Percentiles rank a stretch among this genome's conserved stretches.
These are phyloP conservation scores for Delitschia confertaspora DNA, from an alignment of 495 filamentous ascomycete species.

Conservation along the genomic window DNA sequence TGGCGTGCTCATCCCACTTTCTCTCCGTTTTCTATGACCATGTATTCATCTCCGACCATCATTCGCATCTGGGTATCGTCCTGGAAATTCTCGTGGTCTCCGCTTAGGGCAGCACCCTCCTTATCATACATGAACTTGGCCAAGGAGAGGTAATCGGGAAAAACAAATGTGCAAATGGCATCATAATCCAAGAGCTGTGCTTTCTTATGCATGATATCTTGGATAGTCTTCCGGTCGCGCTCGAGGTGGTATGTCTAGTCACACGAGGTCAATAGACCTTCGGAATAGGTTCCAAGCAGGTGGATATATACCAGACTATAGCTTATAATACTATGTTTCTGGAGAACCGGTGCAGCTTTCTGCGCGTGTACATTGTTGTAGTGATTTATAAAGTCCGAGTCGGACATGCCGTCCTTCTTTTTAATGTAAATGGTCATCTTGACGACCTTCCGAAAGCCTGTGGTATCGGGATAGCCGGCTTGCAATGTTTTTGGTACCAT, in stretches of 20 bases:
- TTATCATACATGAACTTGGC: constrained; percentile 38
- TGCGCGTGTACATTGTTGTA: constrained; percentile 39
- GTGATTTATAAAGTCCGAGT: constrained; percentile 35
- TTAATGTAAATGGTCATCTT: constrained; percentile 37
- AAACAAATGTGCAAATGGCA: constrained; percentile 39
- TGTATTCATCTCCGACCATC: constrained; percentile 40
- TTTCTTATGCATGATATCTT: constrained; percentile 37
- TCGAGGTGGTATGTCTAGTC: constrained; percentile 35
- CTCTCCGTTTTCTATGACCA: constrained; percentile 36
- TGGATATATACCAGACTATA: constrained; percentile 33
- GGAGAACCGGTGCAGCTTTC: constrained; percentile 34
- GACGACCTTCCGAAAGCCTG: constrained; percentile 37
- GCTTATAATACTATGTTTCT: constrained; percentile 34
- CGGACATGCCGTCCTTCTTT: constrained; percentile 38
- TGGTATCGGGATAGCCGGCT: constrained; percentile 36
- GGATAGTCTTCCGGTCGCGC: constrained; percentile 35
- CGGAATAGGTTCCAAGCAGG: neutral
- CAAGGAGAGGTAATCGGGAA: constrained; percentile 35
- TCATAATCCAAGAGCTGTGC: constrained; percentile 36
- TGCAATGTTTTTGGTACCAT: constrained; percentile 31
- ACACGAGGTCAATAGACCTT: neutral
- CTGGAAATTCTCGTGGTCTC: constrained; percentile 39
- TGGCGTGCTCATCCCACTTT: constrained; percentile 22
- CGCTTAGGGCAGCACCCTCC: constrained; percentile 33
- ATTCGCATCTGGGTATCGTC: constrained; percentile 38